A percentile compares a stretch with the other conserved stretches of the same genome.
Conservation (phyloP, 495 filamentous ascomycete species). For the Opeltia flavorubescens region DNA sequence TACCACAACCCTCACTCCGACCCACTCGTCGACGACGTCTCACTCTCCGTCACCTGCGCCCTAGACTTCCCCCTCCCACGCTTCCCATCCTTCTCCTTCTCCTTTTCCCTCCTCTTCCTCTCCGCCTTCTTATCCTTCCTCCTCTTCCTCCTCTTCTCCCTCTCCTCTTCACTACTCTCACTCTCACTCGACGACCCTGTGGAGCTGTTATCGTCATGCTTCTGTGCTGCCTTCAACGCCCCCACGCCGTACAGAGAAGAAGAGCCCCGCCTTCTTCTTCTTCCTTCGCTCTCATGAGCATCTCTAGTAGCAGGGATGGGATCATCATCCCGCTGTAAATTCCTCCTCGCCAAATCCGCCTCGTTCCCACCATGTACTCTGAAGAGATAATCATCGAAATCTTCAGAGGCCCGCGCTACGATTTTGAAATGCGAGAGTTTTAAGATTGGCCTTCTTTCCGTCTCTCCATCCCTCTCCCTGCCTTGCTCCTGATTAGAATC, state of each 20-base stretch:
- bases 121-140: neutral
- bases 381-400: conserved; percentile 10
- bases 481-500: no score
- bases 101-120: neutral
- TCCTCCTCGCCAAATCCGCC: neutral
- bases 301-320: neutral
- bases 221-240: neutral
- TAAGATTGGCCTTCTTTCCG: neutral
- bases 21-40: no score
- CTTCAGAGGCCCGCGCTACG: conserved; percentile 7
- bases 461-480: neutral
- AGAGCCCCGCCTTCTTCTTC: no score
- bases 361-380: conserved; percentile 1
- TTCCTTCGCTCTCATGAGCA: neutral
- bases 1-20: no score
- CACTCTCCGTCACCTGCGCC: no score
- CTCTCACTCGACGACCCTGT: neutral
- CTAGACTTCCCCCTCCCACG: no score
- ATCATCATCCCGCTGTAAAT: conserved; percentile 1
- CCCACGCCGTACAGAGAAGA: no score
- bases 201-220: neutral
- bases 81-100: neutral
- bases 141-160: neutral
- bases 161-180: neutral
- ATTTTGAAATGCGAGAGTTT: conserved; percentile 4